These are phyloP conservation scores for Nitzschia putrida DNA, from an alignment of 108 stramenopile genomes.

Conservation along the genomic window DNA sequence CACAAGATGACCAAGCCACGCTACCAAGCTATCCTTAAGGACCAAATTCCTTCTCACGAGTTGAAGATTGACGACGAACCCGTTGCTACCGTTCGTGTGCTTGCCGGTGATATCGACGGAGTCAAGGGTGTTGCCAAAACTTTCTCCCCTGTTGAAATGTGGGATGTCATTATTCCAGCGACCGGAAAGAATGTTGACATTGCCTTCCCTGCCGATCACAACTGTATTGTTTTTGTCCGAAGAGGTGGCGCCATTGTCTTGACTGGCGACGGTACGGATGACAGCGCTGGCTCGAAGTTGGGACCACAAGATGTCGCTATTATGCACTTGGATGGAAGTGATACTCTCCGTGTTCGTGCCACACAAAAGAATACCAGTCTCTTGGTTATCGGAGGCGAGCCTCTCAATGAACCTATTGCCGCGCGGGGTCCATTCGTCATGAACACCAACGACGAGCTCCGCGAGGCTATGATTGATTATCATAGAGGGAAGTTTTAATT, in stretches of 20 bases:
- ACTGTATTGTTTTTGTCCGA: slow-evolving; percentile 79
- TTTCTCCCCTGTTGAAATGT: slow-evolving; percentile 79
- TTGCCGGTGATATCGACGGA: slow-evolving; percentile 70
- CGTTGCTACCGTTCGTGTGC: slow-evolving; percentile 59
- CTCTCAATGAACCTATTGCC: slow-evolving; percentile 85
- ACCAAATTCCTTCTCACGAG: slow-evolving; percentile 64
- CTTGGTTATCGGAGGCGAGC: slow-evolving; percentile 78
- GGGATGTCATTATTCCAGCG: slow-evolving; percentile 67
- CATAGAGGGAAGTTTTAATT: slow-evolving; percentile 48
- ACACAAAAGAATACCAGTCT: slow-evolving; percentile 56
- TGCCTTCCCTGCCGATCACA: slow-evolving; percentile 65
- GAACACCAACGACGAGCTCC: slow-evolving; percentile 85
- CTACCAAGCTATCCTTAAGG: slow-evolving; percentile 73
- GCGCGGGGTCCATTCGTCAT: slow-evolving; percentile 94
- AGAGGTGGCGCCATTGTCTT: slow-evolving; percentile 57
- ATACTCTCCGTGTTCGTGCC: slow-evolving; percentile 50
- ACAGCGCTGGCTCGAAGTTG: slow-evolving; percentile 35
- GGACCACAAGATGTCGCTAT: slow-evolving; percentile 83
- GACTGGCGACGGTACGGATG: slow-evolving; percentile 32
- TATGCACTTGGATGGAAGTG: slow-evolving; percentile 52
- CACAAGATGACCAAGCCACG: slow-evolving; percentile 86
- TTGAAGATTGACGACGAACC: slow-evolving; percentile 37
- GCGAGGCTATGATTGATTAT: slow-evolving; percentile 82
- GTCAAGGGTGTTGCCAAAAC: slow-evolving; percentile 73
- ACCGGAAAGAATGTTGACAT: slow-evolving; percentile 56